Evolutionary conservation across 2,329 filamentous ascomycete genomes (phyloP), one percentile per base, ranked within the genome.

Genomic region (Orbilia oligospora): DNA sequence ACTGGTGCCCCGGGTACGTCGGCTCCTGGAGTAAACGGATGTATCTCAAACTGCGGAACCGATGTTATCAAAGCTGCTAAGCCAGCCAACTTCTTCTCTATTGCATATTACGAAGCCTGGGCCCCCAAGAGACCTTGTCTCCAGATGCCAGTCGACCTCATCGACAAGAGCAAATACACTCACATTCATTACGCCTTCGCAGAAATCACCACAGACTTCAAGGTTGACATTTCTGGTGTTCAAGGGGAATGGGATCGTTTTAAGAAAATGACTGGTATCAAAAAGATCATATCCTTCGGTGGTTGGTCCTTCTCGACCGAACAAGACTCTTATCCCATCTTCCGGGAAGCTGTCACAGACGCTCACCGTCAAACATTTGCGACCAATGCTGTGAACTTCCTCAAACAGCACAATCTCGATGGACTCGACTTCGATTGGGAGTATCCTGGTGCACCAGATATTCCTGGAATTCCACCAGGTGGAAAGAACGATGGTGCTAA

Each of bases 391-490:
- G 69, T 84, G 1, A 49, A 65, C 0, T 87, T 88, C 78, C 82
- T 88, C 80, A 46, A 80, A 0, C 83, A 81, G 5, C 86, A 86
- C 78, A 82, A 83, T 1, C 86, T 87, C 64, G 84, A 86, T 71
- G 86, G 86, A 0, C 82, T 87, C 2, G 86, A 88, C 68, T 80
- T 88, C 16, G 85, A 87, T 76, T 88, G 86, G 86, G 85, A 86
- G 69, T 87, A 87, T 38, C 81, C 82, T 24, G 80, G 70, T 8
- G 82, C 79, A 5, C 79, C 76, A 8, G 79, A 80, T 65, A 80
- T 85, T 4, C 81, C 82, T 0, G 82, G 71, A 76, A 82, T 81
- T 12, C 82, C 82, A 33, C 58, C 80, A 0, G 79, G 82, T 41
- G 81, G 81, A 0, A 20, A 48, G 1, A 38, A 46, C 16, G 83